These are phyloP conservation scores for Colletotrichum paranaense DNA, from an alignment of 2,329 filamentous ascomycete genomes.

Conservation along the genomic window DNA sequence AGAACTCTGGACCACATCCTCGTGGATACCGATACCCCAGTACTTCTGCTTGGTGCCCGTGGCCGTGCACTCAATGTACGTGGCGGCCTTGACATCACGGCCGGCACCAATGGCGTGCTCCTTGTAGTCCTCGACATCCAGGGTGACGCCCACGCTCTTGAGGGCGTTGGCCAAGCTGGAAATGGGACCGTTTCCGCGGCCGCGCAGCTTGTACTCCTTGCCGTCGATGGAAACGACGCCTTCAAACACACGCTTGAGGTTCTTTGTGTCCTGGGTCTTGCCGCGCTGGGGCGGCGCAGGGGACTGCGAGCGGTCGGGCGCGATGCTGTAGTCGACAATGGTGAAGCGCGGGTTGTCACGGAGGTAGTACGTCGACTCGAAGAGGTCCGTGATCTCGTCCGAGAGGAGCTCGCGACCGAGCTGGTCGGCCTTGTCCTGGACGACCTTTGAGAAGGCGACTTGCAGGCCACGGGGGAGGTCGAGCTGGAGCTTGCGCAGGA, in stretches of 20 bases:
- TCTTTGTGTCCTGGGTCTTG: slow-evolving; percentile 80
- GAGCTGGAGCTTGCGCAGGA: slow-evolving; percentile 87
- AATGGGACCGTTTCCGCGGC: slow-evolving; percentile 89
- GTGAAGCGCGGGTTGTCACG: slow-evolving; percentile 85
- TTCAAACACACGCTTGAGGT: slow-evolving; percentile 84
- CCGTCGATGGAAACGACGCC: slow-evolving; percentile 88
- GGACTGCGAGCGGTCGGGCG: slow-evolving; percentile 81
- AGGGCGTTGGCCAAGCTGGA: slow-evolving; percentile 89
- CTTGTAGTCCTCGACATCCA: slow-evolving; percentile 95
- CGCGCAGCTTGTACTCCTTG: slow-evolving; percentile 80
- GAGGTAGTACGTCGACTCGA: slow-evolving; percentile 89
- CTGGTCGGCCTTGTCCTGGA: slow-evolving; percentile 83
- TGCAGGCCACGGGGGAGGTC: slow-evolving; percentile 94
- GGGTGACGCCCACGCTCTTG: slow-evolving; percentile 80
- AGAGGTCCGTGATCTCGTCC: slow-evolving; percentile 86
- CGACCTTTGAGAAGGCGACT: slow-evolving; percentile 88
- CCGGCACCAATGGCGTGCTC: slow-evolving; percentile 91
- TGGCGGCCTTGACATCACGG: slow-evolving; percentile 88
- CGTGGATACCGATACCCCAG: slow-evolving; percentile 92
- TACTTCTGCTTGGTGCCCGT: slow-evolving; percentile 76
- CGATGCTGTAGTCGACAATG: slow-evolving; percentile 92
- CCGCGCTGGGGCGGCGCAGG: slow-evolving; percentile 75
- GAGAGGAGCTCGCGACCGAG: slow-evolving; percentile 87
- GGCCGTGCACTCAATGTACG: slow-evolving; percentile 90
- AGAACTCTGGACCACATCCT: slow-evolving; percentile 91